Conservation (phyloP, 306 rosid genomes). For the Potentilla sterilis region DNA sequence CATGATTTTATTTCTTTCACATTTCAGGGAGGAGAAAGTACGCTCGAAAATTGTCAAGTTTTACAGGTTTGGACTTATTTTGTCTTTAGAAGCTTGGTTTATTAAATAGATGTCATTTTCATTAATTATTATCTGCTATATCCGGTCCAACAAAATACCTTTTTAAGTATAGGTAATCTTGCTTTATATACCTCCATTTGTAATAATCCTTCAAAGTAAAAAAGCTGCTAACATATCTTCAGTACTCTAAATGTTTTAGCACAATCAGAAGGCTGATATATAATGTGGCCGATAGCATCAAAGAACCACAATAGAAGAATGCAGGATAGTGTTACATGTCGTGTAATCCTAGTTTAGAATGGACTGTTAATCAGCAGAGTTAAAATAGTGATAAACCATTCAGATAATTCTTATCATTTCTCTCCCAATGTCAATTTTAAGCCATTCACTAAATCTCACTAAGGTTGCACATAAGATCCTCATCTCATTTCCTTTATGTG, state of each 20-base stretch:
- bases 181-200: neutral
- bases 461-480: neutral
- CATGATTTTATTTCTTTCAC: conserved; percentile 33
- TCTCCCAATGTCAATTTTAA: neutral
- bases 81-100: conserved; percentile 3
- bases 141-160: neutral
- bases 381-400: neutral
- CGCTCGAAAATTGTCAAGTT: conserved; percentile 88
- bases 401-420: neutral
- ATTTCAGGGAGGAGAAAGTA: conserved; percentile 89
- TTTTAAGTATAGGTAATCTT: neutral
- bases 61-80: conserved; percentile 57
- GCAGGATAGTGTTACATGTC: neutral
- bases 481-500: neutral
- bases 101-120: neutral
- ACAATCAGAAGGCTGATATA: neutral
- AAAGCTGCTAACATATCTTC: neutral
- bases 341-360: neutral
- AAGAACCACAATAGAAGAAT: neutral
- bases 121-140: neutral
- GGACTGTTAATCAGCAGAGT: neutral
- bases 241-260: neutral
- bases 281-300: neutral
- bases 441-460: neutral
- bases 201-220: neutral